Conservation (phyloP, 768 basidiomycete genomes). For the Trametes villosa region DNA sequence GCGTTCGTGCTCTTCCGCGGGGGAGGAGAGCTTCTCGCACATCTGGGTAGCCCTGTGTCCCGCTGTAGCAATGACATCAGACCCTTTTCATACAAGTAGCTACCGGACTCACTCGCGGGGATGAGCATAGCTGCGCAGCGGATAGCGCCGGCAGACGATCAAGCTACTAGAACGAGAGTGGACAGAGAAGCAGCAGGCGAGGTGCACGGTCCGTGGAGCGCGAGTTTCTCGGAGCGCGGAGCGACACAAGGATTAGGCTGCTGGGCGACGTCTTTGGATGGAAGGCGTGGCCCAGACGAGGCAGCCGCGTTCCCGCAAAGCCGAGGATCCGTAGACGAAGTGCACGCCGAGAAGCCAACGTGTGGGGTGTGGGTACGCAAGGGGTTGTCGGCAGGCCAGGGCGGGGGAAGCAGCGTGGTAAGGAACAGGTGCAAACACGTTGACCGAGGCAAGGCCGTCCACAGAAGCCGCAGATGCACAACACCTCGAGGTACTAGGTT, state of each 20-base stretch:
- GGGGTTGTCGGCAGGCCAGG: neutral
- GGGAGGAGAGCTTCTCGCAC: conserved; percentile 5
- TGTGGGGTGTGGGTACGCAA: neutral
- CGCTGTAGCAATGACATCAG: conserved; percentile 1
- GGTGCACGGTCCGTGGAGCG: neutral
- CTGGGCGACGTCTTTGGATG: conserved; percentile 6
- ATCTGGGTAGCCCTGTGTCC: conserved; percentile 7
- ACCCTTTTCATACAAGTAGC: neutral
- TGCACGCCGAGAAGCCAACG: neutral
- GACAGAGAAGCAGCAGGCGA: neutral
- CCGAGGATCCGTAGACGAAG: conserved; percentile 2
- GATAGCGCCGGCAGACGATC: neutral
- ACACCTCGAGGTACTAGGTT: conserved; percentile 4
- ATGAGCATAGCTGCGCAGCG: conserved; percentile 16
- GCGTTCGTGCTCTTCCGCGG: conserved; percentile 15
- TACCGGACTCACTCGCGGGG: conserved; percentile 14
- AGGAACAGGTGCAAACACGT: neutral
- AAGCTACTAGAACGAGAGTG: neutral
- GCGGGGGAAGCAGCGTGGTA: neutral
- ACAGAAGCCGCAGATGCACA: neutral
- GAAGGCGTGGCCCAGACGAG: conserved; percentile 11
- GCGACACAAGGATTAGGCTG: conserved; percentile 12
- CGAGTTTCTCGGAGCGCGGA: neutral
- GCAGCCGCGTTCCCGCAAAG: conserved; percentile 9
- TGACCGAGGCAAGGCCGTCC: neutral